A percentile compares a stretch with the other conserved stretches of the same genome.
Evolutionary conservation across 106 monocot genomes (phyloP).

Genomic region (Phalaenopsis aphrodite): DNA sequence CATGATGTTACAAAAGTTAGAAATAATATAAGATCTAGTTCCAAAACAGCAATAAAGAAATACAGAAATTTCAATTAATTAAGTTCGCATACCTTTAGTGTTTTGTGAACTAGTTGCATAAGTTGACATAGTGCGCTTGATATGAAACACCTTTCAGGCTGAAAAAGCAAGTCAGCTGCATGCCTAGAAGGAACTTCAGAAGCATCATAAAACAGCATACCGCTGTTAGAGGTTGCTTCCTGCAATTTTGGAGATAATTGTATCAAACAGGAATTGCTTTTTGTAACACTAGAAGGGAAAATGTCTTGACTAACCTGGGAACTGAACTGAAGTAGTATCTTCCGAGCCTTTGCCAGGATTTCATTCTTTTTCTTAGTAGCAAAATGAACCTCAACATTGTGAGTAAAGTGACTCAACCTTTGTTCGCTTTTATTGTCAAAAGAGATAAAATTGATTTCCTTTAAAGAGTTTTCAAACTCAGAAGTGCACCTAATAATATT

Average conservation of each 20-base stretch:
- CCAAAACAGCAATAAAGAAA: neutral
- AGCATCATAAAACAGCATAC: slow-evolving; percentile 21
- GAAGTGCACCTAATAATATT: slow-evolving; percentile 48
- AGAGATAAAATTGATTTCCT: slow-evolving; percentile 72
- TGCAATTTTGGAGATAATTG: slow-evolving; percentile 8
- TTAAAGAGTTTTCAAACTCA: slow-evolving; percentile 71
- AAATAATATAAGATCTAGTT: neutral
- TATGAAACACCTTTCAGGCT: slow-evolving; percentile 50
- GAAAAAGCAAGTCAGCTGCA: slow-evolving; percentile 70
- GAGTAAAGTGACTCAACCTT: slow-evolving; percentile 62
- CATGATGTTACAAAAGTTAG: neutral
- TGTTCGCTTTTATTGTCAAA: slow-evolving; percentile 40
- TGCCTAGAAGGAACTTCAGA: slow-evolving; percentile 19
- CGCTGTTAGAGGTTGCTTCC: slow-evolving; percentile 21
- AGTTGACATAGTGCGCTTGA: slow-evolving; percentile 69
- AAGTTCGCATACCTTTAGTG: slow-evolving; percentile 54
- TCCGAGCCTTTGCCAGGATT: slow-evolving; percentile 73
- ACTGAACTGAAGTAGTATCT: slow-evolving; percentile 53
- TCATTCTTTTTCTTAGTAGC: slow-evolving; percentile 76
- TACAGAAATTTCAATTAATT: neutral
- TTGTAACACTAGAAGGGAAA: neutral
- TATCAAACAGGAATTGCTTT: neutral
- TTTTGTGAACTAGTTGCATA: slow-evolving; percentile 78
- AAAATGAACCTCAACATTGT: slow-evolving; percentile 87
- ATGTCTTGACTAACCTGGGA: slow-evolving; percentile 33